Base-by-base conservation (phyloP, 495 filamentous ascomycete genomes). In the Hypoxylon crocopeplum region DNA sequence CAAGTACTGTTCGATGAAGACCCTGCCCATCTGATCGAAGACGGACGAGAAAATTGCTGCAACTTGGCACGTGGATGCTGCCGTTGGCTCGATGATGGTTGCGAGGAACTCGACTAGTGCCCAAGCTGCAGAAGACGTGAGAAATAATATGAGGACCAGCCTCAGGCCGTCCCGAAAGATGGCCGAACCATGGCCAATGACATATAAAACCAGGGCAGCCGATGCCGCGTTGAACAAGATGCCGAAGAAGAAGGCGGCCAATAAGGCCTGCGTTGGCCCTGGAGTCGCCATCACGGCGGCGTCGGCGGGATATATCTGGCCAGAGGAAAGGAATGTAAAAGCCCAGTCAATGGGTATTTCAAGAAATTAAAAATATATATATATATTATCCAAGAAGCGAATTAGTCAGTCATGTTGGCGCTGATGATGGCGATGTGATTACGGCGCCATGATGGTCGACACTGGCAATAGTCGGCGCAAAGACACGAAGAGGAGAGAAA, bases 71-170 rank as follows among this genome's bases (percentile, higher is more conserved):
- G 72, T 64, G 27, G 69, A 72, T 20, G 74, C 56, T 3, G 75
- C 72, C 10, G 67, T 70, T 7, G 71, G 52, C 25, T 79, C 67
- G 63, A 84, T 70, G 19, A 82, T 62, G 17, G 79, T 70, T 1
- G 76, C 63, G 42, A 79, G 63, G 50, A 84, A 83, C 48, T 77
- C 76, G 64, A 75, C 56, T 16, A 76, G 66, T 36, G 78, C 79
- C 81, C 81, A 84, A 69, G 79, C 71, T 42, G 77, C 76, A 22
- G 75, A 70, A 53, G 75, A 77, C 7, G 75, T 42, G 53, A 83
- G 72, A 65, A 84, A 84, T 42, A 74, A 57, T 62, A 79, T 64
- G 81, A 84, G 81, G 80, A 79, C 81, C 81, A 84, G 81, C 81
- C 81, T 84, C 81, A 75, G 77, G 78, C 80, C 77, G 77, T 84